Base-by-base conservation (phyloP, 371 early-diverging fungal species). In the Entomophthora muscae region DNA sequence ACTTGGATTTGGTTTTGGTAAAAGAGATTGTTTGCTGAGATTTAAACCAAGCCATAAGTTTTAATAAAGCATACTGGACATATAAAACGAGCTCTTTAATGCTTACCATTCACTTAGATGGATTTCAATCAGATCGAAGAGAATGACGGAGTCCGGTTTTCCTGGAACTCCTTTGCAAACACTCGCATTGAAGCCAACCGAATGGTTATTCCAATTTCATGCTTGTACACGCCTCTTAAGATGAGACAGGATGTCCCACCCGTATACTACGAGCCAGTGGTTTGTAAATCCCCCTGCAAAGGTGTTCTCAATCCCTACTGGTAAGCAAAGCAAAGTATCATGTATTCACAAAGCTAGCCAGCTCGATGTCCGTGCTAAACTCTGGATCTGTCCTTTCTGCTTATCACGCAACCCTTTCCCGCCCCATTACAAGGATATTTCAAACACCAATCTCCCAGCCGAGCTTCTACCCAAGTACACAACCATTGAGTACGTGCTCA, bases 341-440 rank as follows among this genome's bases (percentile, higher is more conserved):
- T 27, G 53, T 64, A 42, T 53, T 1, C n/a, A 22, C 21, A 53
- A 21, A 24, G 54, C 27, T 63, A 91, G 90, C 70, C 92, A 95
- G 75, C 84, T 95, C 60, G 95, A 98, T 70, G 90, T 90, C 57
- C 86, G 90, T 52, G 88, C 85, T 60, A 91, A 91, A 74, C 81
- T 96, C 56, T 99, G 99, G 99, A 93, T 92, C 66, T 99, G 99
- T 73, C 90, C 97, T 7, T 98, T 99, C 76, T 99, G 99, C 70
- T 76, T 94, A 67, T 88, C 89, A 71, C 89, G 97, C 66, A 99
- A 99, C 76, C 86, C 86, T 66, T 88, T 99, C 69, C 99, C 99
- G 42, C 90, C 95, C 65, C 99, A 99, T 70, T 99, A 99, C 74
- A 85, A 89, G 70, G 97, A 98, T 71, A 97, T 99, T 66, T 86